These are phyloP conservation scores for Nothophytophthora sp. DNA, from an alignment of 352 stramenopile genomes.

Conservation along the genomic window DNA sequence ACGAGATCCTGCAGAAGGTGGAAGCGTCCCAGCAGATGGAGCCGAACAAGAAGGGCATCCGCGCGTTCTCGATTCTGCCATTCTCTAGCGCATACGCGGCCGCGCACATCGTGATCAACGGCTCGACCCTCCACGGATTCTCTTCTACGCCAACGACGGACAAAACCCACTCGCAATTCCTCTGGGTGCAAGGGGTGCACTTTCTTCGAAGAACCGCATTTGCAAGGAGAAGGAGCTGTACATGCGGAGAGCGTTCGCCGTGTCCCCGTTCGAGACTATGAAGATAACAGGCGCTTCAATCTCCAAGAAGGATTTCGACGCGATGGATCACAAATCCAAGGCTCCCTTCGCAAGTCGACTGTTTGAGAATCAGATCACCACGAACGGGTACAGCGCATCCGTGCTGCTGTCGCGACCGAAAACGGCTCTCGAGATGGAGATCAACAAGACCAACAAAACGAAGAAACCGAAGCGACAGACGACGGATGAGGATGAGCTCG, in stretches of 20 bases:
- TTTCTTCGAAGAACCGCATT: background rate
- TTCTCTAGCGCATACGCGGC: background rate
- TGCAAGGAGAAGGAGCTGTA: background rate
- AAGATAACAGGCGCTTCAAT: background rate
- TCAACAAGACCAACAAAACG: background rate
- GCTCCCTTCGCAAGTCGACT: background rate
- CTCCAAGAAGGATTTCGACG: background rate
- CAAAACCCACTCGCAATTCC: no score
- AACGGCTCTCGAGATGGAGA: background rate
- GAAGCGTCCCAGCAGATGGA: no score
- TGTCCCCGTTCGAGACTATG: background rate
- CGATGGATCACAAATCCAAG: background rate
- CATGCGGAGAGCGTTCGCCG: background rate
- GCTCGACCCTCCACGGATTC: background rate
- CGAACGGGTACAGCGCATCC: background rate
- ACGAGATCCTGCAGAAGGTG: no score
- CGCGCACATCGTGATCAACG: background rate
- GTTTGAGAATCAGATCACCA: conserved; percentile 5
- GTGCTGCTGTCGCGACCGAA: background rate
- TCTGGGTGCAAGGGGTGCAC: no score
- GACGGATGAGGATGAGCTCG: no score
- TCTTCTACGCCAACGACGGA: no score
- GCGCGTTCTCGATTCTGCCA: background rate
- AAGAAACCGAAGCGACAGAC: background rate
- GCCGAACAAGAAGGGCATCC: background rate